These are phyloP conservation scores for Barnettozyma wickerhamii DNA, from an alignment of 805 yeast species.

Conservation along the genomic window DNA sequence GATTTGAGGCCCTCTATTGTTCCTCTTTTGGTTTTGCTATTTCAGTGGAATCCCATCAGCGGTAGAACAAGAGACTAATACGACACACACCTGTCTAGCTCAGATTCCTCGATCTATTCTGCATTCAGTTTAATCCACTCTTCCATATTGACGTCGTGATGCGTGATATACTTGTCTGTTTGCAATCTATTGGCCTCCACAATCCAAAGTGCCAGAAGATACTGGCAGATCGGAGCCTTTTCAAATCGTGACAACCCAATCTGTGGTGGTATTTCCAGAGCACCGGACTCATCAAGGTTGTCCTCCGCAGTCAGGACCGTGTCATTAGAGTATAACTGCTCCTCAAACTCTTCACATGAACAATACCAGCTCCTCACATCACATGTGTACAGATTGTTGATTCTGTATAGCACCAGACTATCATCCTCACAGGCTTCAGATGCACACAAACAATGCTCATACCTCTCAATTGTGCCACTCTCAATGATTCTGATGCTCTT, in stretches of 20 bases:
- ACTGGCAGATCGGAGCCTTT: slow-evolving; percentile 1
- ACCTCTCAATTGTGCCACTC: neutral
- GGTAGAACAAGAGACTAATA: too few species aligned
- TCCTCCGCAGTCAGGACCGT: neutral
- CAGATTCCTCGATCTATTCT: too few species aligned
- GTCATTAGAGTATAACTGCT: neutral
- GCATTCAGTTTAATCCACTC: slow-evolving; percentile 3
- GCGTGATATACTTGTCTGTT: neutral
- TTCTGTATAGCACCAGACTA: neutral
- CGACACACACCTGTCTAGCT: too few species aligned
- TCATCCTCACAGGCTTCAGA: neutral
- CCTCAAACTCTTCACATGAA: slow-evolving; percentile 10
- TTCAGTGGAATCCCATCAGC: too few species aligned
- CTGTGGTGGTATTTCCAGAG: too few species aligned
- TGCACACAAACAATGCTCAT: too few species aligned
- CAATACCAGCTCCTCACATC: slow-evolving; percentile 20
- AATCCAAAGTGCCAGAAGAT: slow-evolving; percentile 3
- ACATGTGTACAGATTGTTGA: slow-evolving; percentile 1
- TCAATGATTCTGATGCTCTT: slow-evolving; percentile 7
- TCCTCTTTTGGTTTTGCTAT: too few species aligned
- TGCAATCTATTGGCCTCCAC: neutral
- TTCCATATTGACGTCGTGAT: neutral
- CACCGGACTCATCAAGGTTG: neutral
- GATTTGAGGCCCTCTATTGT: too few species aligned
- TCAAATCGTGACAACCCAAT: too few species aligned